Base-by-base conservation (phyloP, 164 flowering plant species). In the Magnolia officinalis region DNA sequence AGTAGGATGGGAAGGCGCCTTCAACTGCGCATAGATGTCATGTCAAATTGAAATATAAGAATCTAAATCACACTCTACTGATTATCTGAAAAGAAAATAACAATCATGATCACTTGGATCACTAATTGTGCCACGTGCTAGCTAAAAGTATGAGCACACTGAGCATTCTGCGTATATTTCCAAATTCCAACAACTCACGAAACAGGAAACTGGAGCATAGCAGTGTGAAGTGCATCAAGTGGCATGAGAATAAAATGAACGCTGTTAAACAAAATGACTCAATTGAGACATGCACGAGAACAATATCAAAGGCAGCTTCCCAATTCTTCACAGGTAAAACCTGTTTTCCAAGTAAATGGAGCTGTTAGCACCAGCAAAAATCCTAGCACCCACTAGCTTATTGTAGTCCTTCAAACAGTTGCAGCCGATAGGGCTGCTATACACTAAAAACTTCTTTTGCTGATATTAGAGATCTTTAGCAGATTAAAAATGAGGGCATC, bases 1-100 rank as follows among this genome's bases (percentile, higher is more conserved):
- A 81, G 78, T 86, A 51, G 97, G 95, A 85, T 93, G 97, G 45
- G 98, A 90, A 76, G 96, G 98, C 75, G 86, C 88, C 88, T 83
- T 96, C 79, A 96, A 83, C 99, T 96, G 87, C 82, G 85, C 6
- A 74, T 26, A 81, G 45, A 77, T 26, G 24, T 6, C 50, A 7
- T 63, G 26, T 23, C 68, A 65, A 21, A 65, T 20, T 21, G 24
- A 9, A 20, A 29, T 26, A 16, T 26, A 29, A 68, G 16, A 24
- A 16, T 31, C n/a, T 66, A 20, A 68, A 24, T 31, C 16, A 68
- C 8, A 68, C 9, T 68, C 16, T 24, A 68, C 2, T 68, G 64
- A 80, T 18, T 4, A 58, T 4, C 52, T 20, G 13, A 9, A 18
- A 66, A 78, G 24, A 24, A 80, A 18, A 10, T 7, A 24, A 72